phyloP scores from a whole-genome alignment of 352 stramenopile species.

The Phytophthora lateralis region DNA sequence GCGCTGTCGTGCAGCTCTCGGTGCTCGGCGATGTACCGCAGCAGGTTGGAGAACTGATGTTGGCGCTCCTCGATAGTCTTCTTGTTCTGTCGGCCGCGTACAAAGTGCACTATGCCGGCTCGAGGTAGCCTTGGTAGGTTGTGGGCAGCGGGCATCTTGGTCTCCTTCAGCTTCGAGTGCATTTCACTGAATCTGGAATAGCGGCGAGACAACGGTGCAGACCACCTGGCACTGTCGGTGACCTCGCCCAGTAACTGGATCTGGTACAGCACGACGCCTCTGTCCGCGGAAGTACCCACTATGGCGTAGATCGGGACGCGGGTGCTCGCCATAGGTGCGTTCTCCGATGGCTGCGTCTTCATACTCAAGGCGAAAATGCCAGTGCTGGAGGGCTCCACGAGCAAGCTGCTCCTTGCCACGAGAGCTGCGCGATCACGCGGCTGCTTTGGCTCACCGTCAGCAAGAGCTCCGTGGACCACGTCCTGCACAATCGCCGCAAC shows the following conservation, averaged over 20 bases:
- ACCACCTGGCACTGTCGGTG: conserved; percentile 35
- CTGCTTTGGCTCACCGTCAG: conserved; percentile 1
- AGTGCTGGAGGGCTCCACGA: conserved; percentile 26
- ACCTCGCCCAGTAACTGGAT: conserved; percentile 43
- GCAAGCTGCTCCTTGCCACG: conserved; percentile 24
- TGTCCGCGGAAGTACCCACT: conserved; percentile 33
- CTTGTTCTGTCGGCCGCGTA: conserved; percentile 53
- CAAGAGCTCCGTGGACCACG: conserved; percentile 23
- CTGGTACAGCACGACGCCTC: conserved; percentile 49
- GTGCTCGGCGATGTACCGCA: conserved; percentile 54
- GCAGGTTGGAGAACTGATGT: conserved; percentile 48
- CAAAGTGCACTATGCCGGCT: conserved; percentile 47
- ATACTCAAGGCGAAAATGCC: conserved; percentile 17
- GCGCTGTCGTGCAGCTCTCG: conserved; percentile 42
- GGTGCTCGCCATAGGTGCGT: neutral
- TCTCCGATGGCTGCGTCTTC: conserved; percentile 17
- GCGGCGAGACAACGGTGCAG: conserved; percentile 37
- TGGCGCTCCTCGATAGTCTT: conserved; percentile 52
- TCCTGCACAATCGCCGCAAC: conserved; percentile 27
- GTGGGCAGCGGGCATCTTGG: conserved; percentile 32
- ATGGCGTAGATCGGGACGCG: conserved; percentile 34
- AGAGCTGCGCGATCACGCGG: conserved; percentile 7
- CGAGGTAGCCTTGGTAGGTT: conserved; percentile 45
- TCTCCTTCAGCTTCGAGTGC: conserved; percentile 45
- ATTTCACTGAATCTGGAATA: conserved; percentile 67